Base-by-base conservation (phyloP, 306 rosid species). In the Medicago ruthenica region DNA sequence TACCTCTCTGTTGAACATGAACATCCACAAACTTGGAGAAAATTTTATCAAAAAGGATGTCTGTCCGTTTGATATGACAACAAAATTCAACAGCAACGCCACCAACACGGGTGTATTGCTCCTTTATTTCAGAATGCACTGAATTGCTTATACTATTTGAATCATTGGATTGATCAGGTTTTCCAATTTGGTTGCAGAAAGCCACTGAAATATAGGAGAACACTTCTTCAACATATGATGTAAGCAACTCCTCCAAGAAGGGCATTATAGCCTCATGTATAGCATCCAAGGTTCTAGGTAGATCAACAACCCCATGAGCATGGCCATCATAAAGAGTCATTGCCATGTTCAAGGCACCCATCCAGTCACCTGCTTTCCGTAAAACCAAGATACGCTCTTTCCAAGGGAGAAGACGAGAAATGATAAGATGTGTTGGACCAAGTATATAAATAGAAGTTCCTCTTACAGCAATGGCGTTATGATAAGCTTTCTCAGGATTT, bases 31-130 rank as follows among this genome's bases (percentile, higher is more conserved):
- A 92, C 86, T 92, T 92, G 44, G 89, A 73, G 92, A 89, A 95
- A 80, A 95, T 90, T 80, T 95, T 92, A 73, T 95, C 97, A 88
- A 95, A 95, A 85, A 95, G 97, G 67, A 95, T 85, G 79, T 95
- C 97, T 37, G 92, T 85, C 85, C 96, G 89, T 85, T 89, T 92
- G 89, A 92, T 87, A 82, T 95, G 99, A 71, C 94, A 95, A 81
- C 99, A 95, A 71, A 95, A 95, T 82, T 95, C 99, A 79, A 95
- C 99, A 37, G 99, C 97, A 75, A 95, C 99, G 75, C 99, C 99
- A 85, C 97, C 99, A 75, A 92, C 99, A 51, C 97, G 96, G 36
- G 87, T 82, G 73, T 89, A 92, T 78, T 95, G 99, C 87, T 90
- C 99, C 86, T 92, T 95, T 82, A 95, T 90, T 80, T 92, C 97